These are phyloP conservation scores for Penicillium sp. DNA, from an alignment of 2,329 filamentous ascomycete species.

Conservation along the genomic window DNA sequence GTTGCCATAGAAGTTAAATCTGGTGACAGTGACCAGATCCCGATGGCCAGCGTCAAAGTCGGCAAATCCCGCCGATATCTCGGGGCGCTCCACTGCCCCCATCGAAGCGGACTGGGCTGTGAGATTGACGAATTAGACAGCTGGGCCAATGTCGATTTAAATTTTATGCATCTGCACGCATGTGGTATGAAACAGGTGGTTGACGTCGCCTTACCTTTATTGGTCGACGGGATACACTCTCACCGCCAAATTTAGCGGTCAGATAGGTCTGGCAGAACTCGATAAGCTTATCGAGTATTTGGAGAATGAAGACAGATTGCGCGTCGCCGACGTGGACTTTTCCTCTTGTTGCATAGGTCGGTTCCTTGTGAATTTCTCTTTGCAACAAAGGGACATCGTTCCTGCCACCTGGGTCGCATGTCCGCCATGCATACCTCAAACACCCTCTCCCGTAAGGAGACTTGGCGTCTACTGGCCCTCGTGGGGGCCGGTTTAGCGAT, in stretches of 20 bases:
- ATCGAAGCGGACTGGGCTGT: constrained; percentile 10
- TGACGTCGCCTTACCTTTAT: constrained; percentile 16
- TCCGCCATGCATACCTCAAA: constrained; percentile 27
- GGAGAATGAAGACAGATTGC: constrained; percentile 28
- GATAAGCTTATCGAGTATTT: constrained; percentile 16
- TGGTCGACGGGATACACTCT: constrained; percentile 10
- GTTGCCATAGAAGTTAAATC: constrained; percentile 87
- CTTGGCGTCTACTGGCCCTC: constrained; percentile 53
- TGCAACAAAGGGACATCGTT: not conserved
- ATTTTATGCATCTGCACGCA: constrained; percentile 13
- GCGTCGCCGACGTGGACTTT: constrained; percentile 3
- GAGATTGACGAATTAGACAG: constrained; percentile 3
- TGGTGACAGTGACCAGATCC: constrained; percentile 69
- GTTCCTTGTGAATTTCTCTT: constrained; percentile 6
- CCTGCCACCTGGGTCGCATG: not conserved
- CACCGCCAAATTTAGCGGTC: constrained; percentile 24
- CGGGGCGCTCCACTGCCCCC: constrained; percentile 21
- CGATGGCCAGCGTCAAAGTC: constrained; percentile 41
- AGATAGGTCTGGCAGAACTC: constrained; percentile 14
- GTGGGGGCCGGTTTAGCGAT: constrained; percentile 62
- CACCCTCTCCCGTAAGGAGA: constrained; percentile 46
- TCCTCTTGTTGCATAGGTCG: not conserved
- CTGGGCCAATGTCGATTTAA: constrained; percentile 16
- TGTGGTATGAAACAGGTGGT: constrained; percentile 19
- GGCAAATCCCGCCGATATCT: constrained; percentile 33